phyloP scores from a whole-genome alignment of 2,329 filamentous ascomycete genomes.

The Botryosphaeria dothidea region DNA sequence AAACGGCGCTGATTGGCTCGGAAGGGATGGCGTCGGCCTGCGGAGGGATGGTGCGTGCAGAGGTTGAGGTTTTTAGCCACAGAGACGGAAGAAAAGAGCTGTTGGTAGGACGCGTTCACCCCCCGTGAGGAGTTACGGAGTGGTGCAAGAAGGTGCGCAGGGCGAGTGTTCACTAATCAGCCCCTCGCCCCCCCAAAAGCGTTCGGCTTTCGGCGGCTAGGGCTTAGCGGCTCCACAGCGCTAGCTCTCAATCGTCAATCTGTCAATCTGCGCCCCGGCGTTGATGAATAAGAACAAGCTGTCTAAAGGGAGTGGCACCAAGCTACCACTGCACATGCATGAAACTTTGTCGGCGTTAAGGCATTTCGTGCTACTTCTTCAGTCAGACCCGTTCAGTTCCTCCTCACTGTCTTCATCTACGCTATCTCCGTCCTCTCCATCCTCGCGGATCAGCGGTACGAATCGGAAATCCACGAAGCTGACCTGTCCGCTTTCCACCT shows the following conservation, averaged over 20 bases:
- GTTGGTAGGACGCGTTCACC: background rate
- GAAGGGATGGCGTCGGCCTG: background rate
- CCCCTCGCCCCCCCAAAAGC: background rate
- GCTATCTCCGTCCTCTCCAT: conserved; percentile 25
- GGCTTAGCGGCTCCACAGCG: background rate
- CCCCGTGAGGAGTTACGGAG: conserved; percentile 13
- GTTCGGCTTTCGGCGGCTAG: conserved; percentile 2
- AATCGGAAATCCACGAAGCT: conserved; percentile 84
- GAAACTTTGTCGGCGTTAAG: background rate
- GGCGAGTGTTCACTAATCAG: conserved; percentile 12
- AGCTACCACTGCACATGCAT: no score
- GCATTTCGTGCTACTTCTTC: background rate
- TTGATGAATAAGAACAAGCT: no score
- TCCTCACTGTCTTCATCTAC: conserved; percentile 20
- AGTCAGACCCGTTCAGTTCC: background rate
- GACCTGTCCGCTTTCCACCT: conserved; percentile 68
- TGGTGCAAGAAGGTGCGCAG: background rate
- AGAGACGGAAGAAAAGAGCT: background rate
- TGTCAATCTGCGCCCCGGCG: no score
- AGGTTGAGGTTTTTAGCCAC: background rate
- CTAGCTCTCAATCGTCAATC: no score
- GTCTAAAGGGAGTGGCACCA: no score
- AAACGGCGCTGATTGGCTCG: background rate
- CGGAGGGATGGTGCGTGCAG: conserved; percentile 7
- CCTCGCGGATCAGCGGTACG: conserved; percentile 64